phyloP scores from a whole-genome alignment of 345 rosid genomes.

The Citrus australasica region DNA sequence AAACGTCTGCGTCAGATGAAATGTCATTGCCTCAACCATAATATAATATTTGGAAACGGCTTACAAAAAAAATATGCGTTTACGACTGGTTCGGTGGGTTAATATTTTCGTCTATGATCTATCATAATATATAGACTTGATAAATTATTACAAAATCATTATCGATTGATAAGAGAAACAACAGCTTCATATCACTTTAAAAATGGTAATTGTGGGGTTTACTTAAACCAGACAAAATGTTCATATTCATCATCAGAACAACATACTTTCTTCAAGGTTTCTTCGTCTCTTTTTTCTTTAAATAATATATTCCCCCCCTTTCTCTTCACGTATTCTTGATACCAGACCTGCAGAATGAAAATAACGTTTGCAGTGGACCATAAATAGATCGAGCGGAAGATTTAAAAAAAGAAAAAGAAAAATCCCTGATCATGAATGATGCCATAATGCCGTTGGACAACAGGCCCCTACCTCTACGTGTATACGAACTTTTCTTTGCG shows the following conservation, averaged over 20 bases:
- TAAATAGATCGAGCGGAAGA: neutral
- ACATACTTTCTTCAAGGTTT: neutral
- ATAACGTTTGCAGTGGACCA: slow-evolving; percentile 4
- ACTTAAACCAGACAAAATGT: slow-evolving; percentile 6
- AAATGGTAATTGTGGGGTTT: neutral
- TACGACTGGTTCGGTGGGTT: neutral
- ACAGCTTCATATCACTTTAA: neutral
- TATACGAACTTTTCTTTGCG: slow-evolving; percentile 12
- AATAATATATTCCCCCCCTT: neutral
- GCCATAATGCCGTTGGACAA: slow-evolving; percentile 5
- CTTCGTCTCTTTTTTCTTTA: neutral
- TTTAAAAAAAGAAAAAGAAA: neutral
- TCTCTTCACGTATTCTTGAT: neutral
- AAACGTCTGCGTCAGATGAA: slow-evolving; percentile 13
- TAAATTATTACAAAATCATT: neutral
- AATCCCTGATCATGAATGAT: neutral
- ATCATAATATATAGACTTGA: too few relatives aligned
- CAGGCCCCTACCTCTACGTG: slow-evolving; percentile 1
- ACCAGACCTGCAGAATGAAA: neutral
- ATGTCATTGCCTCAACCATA: slow-evolving; percentile 22
- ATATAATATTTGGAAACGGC: neutral
- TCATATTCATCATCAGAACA: neutral
- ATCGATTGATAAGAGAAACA: neutral
- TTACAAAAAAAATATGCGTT: neutral
- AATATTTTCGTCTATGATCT: neutral